Evolutionary conservation across 2,329 filamentous ascomycete species (phyloP).

Genomic region (Myotisia sp.): DNA sequence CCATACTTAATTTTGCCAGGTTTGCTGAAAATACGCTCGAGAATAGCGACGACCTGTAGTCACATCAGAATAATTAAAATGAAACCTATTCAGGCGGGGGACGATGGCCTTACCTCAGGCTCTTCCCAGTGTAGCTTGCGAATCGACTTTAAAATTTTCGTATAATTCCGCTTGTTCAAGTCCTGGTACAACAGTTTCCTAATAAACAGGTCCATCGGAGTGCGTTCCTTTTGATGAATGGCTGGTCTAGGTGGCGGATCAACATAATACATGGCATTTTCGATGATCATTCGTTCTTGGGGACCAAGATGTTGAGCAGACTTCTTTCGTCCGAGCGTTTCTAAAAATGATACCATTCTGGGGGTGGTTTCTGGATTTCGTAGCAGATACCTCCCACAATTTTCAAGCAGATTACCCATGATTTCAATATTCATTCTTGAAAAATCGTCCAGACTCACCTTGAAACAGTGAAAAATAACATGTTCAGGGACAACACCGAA

Average conservation of each 20-base stretch:
- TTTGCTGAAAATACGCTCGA: constrained; percentile 89
- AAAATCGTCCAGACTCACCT: constrained; percentile 93
- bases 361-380: constrained; percentile 86
- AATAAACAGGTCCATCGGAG: constrained; percentile 82
- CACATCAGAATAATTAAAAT: constrained; percentile 4
- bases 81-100: neutral
- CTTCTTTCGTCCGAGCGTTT: constrained; percentile 92
- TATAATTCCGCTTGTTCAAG: constrained; percentile 84
- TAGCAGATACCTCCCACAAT: constrained; percentile 85
- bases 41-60: constrained; percentile 50
- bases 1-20: constrained; percentile 96
- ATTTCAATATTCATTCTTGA: constrained; percentile 99
- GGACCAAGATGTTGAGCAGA: constrained; percentile 87
- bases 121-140: constrained; percentile 97
- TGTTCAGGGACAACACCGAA: constrained; percentile 97
- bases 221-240: constrained; percentile 92
- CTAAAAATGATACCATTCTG: constrained; percentile 83
- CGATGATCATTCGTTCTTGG: constrained; percentile 93
- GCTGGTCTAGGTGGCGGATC: constrained; percentile 86
- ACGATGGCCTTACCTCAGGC: constrained; percentile 44
- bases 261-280: constrained; percentile 96
- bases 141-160: constrained; percentile 85
- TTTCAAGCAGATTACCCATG: constrained; percentile 87
- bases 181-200: constrained; percentile 87
- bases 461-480: constrained; percentile 96